phyloP scores from a whole-genome alignment of 148 eudicot genomes.

The Rhododendron vialii region DNA sequence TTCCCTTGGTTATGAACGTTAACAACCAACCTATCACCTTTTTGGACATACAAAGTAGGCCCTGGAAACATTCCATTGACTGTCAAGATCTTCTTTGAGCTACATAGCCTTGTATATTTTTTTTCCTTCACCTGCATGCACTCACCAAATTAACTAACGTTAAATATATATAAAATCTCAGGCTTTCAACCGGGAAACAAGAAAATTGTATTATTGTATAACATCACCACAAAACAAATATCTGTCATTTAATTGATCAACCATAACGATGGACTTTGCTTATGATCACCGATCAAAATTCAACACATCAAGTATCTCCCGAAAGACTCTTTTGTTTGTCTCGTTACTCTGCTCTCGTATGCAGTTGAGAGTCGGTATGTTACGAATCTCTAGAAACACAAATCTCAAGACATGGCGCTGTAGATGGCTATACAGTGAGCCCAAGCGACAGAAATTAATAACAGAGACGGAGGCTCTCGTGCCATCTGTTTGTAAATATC shows the following conservation, averaged over 20 bases:
- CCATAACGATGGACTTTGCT: not conserved
- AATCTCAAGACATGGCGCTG: not conserved
- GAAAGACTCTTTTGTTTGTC: too few species aligned
- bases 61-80: constrained; percentile 6
- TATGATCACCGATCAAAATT: not conserved
- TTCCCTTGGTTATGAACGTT: not conserved
- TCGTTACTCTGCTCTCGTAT: too few species aligned
- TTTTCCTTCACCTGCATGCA: constrained; percentile 2
- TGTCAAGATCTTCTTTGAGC: constrained; percentile 6
- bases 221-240: not conserved
- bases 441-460: not conserved
- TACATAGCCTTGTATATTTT: not conserved
- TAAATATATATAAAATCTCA: not conserved
- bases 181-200: not conserved
- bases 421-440: not conserved
- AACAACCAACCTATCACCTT: not conserved
- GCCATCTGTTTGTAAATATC: not conserved
- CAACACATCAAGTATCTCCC: not conserved
- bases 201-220: not conserved
- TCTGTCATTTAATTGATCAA: not conserved
- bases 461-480: not conserved
- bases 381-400: not conserved
- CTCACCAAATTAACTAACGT: not conserved
- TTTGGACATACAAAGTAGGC: not conserved
- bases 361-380: too few species aligned